phyloP scores from a whole-genome alignment of 2,329 filamentous ascomycete genomes.

The Colletotrichum sojae region DNA sequence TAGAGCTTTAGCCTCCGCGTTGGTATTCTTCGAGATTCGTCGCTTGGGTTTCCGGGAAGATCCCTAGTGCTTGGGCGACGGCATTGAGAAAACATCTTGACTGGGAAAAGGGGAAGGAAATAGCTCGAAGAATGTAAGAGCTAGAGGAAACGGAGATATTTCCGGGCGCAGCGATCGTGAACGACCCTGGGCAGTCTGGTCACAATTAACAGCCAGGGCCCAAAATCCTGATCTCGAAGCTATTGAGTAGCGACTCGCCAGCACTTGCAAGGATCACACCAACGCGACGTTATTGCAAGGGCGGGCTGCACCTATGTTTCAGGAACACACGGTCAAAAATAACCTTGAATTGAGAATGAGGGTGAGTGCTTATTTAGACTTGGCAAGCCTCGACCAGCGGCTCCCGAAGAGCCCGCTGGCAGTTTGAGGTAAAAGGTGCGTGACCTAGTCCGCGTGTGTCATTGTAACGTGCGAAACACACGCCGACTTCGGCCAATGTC shows the following conservation, averaged over 20 bases:
- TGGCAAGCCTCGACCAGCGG: slow-evolving; percentile 6
- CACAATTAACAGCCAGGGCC: not conserved
- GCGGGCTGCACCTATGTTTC: slow-evolving; percentile 26
- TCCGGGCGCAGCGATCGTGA: slow-evolving; percentile 17
- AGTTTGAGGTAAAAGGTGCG: not conserved
- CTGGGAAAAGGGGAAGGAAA: not conserved
- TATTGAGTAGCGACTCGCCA: not conserved
- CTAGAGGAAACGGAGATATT: too few relatives aligned
- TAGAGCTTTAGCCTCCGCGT: not conserved
- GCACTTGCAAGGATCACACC: slow-evolving; percentile 2
- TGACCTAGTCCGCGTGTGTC: not conserved
- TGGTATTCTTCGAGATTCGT: not conserved
- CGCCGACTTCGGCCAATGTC: not conserved
- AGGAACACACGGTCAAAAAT: slow-evolving; percentile 15
- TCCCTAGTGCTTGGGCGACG: slow-evolving; percentile 6
- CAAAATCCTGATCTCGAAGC: not conserved
- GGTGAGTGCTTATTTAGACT: slow-evolving; percentile 32
- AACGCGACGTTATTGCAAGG: slow-evolving; percentile 11
- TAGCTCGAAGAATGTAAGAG: not conserved
- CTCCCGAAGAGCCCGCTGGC: not conserved
- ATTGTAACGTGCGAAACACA: not conserved
- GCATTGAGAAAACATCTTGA: slow-evolving; percentile 1
- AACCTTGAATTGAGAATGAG: slow-evolving; percentile 30
- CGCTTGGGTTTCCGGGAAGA: slow-evolving; percentile 2
- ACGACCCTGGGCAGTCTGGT: not conserved